Evolutionary conservation across 352 stramenopile genomes (phyloP), one percentile per base, ranked within the genome.

Genomic region (Phytophthora foliorum): DNA sequence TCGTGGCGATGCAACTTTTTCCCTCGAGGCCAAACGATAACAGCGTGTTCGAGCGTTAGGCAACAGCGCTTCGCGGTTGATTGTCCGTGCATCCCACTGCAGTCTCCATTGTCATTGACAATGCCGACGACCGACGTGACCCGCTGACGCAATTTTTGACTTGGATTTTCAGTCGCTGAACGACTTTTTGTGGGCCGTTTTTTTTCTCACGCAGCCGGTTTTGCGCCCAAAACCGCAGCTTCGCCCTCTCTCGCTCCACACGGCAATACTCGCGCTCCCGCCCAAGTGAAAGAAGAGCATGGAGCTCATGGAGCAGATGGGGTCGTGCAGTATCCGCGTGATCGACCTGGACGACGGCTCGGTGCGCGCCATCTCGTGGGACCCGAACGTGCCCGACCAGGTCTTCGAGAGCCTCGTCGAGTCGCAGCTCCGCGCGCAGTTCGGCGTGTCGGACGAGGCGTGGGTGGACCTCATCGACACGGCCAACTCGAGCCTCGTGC

Each of bases 401-500:
- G 84, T 86, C 10, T 95, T 95, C 66, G 88, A 94, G 67, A 84
- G 73, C 54, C 73, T 94, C 49, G 82, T 95, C 46, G 88, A 95
- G 66, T 74, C 84, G 63, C 84, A 92, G 68, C 76, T 95, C 16
- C 88, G 88, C 25, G 67, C 77, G 42, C 75, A 88, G 44, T 95
- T 95, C 66, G 85, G 85, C 57, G 84, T 95, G 19, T 91, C 85
- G 56, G 88, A 95, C 74, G 88, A 95, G 60, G 86, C 88, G 17
- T 95, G 88, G 88, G 88, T 95, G 27, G 88, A 95, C 72, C 84
- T 95, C 55, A 93, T 95, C 65, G 88, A 95, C 64, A 82, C 82
- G 44, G 78, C 82, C 60, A 93, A 92, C 69, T 91, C 84, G 53
- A 91, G 84, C 54, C 84, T 92, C 62, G 88, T 95, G 24, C 81